These are phyloP conservation scores for Yarrowia hollandica DNA, from an alignment of 805 yeast species.

Conservation along the genomic window DNA sequence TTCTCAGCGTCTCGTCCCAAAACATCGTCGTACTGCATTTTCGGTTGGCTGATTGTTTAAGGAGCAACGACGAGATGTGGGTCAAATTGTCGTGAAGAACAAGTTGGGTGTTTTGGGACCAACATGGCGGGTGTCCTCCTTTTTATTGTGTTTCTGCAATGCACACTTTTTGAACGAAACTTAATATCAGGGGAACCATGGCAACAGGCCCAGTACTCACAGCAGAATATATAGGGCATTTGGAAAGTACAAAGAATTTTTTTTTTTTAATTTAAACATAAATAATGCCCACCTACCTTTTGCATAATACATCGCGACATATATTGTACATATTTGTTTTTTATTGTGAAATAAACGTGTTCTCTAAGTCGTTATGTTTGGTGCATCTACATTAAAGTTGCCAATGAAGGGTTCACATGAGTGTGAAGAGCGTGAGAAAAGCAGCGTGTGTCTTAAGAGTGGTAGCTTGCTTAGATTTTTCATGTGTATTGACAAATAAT, in stretches of 20 bases:
- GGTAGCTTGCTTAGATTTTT: no score
- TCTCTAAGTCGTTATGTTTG: not conserved
- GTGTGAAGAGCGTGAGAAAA: not conserved
- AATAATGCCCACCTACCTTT: no score
- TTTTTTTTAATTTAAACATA: no score
- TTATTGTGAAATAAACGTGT: no score
- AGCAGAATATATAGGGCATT: no score
- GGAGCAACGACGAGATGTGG: not conserved
- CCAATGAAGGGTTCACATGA: not conserved
- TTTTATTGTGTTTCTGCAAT: conserved; percentile 6
- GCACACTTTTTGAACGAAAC: not conserved
- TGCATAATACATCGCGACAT: no score
- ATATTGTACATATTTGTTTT: no score
- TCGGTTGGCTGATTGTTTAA: not conserved
- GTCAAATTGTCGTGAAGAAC: conserved; percentile 15
- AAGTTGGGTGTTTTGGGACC: not conserved
- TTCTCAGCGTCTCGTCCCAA: conserved; percentile 24
- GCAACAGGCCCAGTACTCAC: no score
- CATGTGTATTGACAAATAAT: no score
- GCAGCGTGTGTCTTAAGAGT: not conserved
- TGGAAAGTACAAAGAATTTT: no score
- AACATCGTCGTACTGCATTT: conserved; percentile 25
- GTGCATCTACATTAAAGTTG: conserved; percentile 14
- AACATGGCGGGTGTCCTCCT: not conserved
- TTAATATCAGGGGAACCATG: not conserved